These are phyloP conservation scores for Microbotryum lychnidis-dioicae DNA, from an alignment of 1,284 basidiomycete genomes.

Conservation along the genomic window DNA sequence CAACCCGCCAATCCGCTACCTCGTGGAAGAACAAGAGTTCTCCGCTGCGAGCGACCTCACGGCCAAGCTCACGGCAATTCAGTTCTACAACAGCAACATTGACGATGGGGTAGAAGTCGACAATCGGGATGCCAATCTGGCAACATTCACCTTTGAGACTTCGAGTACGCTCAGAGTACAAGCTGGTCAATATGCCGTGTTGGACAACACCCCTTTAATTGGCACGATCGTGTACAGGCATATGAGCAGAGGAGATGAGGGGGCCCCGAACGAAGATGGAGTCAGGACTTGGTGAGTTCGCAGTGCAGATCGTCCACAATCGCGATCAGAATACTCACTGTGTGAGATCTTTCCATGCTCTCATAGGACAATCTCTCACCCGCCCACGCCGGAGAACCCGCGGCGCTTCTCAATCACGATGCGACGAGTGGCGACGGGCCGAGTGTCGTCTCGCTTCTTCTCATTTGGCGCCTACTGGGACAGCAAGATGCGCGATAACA, in stretches of 20 bases:
- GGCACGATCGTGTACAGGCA: constrained; percentile 48
- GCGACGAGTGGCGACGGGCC: constrained; percentile 49
- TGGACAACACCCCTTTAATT: constrained; percentile 51
- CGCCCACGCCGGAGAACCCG: constrained; percentile 27
- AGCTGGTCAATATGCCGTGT: constrained; percentile 52
- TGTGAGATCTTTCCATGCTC: neutral
- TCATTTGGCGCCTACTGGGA: constrained; percentile 43
- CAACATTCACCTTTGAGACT: constrained; percentile 49
- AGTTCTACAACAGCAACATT: neutral
- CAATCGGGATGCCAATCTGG: constrained; percentile 43
- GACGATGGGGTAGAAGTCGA: constrained; percentile 35
- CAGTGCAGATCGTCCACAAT: neutral
- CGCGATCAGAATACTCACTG: too few relatives aligned
- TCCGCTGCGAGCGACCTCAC: neutral
- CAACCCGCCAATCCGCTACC: constrained; percentile 52
- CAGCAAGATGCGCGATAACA: constrained; percentile 43
- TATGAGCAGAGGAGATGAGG: constrained; percentile 46
- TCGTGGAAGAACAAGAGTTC: constrained; percentile 46
- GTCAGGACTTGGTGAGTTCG: constrained; percentile 61
- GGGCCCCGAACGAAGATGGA: constrained; percentile 53
- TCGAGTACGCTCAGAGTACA: constrained; percentile 41
- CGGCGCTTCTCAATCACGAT: constrained; percentile 47
- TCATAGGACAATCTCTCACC: constrained; percentile 31
- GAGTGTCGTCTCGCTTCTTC: constrained; percentile 51
- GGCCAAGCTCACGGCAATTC: constrained; percentile 3